Base-by-base conservation (phyloP, 345 rosid genomes). In the Trapa bicornis region DNA sequence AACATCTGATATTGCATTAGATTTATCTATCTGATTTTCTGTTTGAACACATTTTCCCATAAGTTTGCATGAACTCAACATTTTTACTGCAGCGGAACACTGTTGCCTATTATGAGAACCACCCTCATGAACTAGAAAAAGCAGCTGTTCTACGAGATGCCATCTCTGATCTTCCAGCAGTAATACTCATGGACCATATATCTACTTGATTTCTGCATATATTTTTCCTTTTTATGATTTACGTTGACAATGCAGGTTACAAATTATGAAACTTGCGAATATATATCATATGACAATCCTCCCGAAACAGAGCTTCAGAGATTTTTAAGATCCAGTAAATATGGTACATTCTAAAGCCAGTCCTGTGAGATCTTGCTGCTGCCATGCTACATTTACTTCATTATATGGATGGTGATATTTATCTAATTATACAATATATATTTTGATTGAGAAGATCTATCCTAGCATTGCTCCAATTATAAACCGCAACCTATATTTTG, bases 141-240 rank as follows among this genome's bases (percentile, higher is more conserved):
- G 90, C 94, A 37, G 71, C 82, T 68, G 81, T 93, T 76, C 94
- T 93, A 74, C 76, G 75, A 64, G 96, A 90, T 82, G 97, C 97
- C 54, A 86, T 93, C 69, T 89, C 92, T 58, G 98, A 93, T 88
- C 97, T 93, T 74, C 97, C 98, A 66, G 75, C 68, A 62, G 98
- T 88, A 88, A 45, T 74, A 43, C 50, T 67, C 54, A 37, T 64
- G 71, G 71, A 58, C 70, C 64, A 36, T 69, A 66, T 35, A 45
- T 67, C 35, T 66, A 37, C 71, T 72, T 62, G 64, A 65, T 69
- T 52, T 64, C 64, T 68, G 42, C 70, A 61, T 65, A 36, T 17
- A 43, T 66, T 61, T 65, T 75, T 58, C 13, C 61, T 48, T 65
- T 70, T 58, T 43, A 70, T 61, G 58, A 32, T 37, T 65, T 43